Percentiles rank a stretch among this genome's conserved stretches.
Conservation (phyloP, 2,329 filamentous ascomycete species). For the Ophiognomonia clavigignenti-juglandacearum region DNA sequence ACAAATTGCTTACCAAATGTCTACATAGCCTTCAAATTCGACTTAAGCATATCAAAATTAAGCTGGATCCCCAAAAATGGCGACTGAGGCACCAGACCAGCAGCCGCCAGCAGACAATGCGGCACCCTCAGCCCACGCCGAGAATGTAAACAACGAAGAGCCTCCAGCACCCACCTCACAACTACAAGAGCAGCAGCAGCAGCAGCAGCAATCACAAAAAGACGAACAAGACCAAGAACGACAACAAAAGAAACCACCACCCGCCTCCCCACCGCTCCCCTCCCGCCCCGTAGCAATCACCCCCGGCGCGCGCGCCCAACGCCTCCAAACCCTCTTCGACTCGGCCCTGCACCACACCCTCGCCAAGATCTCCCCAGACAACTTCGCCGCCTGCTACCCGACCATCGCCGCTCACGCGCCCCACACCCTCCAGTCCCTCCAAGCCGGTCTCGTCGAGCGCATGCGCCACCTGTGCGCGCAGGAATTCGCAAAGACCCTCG, state of each 20-base stretch:
- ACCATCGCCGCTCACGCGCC: conserved; percentile 49
- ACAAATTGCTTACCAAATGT: no score
- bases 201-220: neutral
- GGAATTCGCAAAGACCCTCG: conserved; percentile 54
- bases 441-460: conserved; percentile 53
- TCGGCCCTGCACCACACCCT: conserved; percentile 50
- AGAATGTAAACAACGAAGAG: neutral
- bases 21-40: no score
- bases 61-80: conserved; percentile 7
- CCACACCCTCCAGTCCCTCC: conserved; percentile 47
- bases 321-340: conserved; percentile 50
- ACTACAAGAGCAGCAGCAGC: neutral
- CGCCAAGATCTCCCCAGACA: conserved; percentile 48
- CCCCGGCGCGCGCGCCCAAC: conserved; percentile 53
- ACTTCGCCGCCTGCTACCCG: conserved; percentile 58
- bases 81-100: conserved; percentile 5
- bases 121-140: no score
- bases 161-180: neutral
- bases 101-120: conserved; percentile 4
- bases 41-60: no score
- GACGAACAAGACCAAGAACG: neutral
- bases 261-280: conserved; percentile 35
- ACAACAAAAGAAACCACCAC: neutral
- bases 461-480: conserved; percentile 49
- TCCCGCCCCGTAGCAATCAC: conserved; percentile 36